These are phyloP conservation scores for Candida insectalens DNA, from an alignment of 805 yeast genomes.

Conservation along the genomic window DNA sequence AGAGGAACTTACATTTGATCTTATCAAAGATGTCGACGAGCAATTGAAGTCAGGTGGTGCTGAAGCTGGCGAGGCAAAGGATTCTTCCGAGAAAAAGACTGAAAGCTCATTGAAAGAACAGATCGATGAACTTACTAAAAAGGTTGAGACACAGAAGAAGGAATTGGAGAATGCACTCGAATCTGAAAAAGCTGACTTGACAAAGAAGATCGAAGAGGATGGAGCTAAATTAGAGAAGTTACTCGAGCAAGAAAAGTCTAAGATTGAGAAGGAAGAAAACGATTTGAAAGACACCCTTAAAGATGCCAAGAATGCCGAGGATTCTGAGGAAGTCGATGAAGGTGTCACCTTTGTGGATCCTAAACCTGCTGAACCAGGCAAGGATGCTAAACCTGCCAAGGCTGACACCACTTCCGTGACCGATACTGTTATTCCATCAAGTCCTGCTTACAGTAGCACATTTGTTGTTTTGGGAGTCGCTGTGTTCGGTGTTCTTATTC, in stretches of 20 bases:
- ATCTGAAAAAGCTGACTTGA: neutral
- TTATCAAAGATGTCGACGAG: too few relatives aligned
- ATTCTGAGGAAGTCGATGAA: neutral
- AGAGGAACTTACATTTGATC: constrained; percentile 1
- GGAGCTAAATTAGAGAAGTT: neutral
- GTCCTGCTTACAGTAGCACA: constrained; percentile 2
- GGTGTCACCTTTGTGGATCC: constrained; percentile 2
- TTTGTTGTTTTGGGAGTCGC: constrained; percentile 11
- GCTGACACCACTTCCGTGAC: neutral
- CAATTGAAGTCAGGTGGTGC: too few relatives aligned
- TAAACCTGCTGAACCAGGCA: constrained; percentile 4
- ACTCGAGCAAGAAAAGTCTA: neutral
- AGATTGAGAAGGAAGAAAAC: constrained; percentile 1
- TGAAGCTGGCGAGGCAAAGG: neutral
- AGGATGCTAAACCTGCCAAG: neutral
- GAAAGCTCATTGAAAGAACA: neutral
- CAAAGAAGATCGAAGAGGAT: neutral
- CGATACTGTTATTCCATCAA: neutral
- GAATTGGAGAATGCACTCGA: constrained; percentile 1
- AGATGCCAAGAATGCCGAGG: neutral
- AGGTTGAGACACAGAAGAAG: neutral
- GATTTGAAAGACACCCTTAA: neutral
- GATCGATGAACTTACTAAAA: neutral
- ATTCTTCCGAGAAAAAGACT: neutral
- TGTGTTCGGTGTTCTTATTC: constrained; percentile 6